Evolutionary conservation across 768 basidiomycete species (phyloP), one percentile per base, ranked within the genome.

Genomic region (Mycena pura): DNA sequence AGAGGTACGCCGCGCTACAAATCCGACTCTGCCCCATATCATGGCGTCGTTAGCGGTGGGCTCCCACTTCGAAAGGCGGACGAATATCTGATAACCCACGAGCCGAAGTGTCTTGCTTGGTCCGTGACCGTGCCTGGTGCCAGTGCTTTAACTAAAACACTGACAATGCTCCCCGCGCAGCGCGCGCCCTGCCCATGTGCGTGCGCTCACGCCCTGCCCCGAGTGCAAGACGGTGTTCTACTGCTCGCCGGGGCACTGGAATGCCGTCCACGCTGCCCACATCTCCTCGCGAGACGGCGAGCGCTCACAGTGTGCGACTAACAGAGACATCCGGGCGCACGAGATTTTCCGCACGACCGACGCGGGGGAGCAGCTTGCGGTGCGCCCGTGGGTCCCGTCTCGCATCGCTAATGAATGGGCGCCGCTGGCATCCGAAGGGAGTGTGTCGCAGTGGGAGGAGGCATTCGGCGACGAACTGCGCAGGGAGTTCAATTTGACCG

Each of bases 311-410:
- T 75, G 72, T 57, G 63, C 66, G 22, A 65, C 73, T 39, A 71
- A 74, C 41, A 34, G 63, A 13, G 66, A 73, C 32, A 51, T 72
- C 15, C 50, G 48, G 17, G 40, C 28, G 28, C 65, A 74, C 32
- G 15, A 68, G 24, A 44, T 19, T n/a, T 64, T 71, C 38, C 46
- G 29, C 17, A 27, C 25, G 0, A 39, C 29, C 8, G 51, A 62
- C 40, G 40, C 45, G 21, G 57, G 14, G 4, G 14, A 31, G 34
- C 44, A 52, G 29, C 28, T 51, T 29, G 15, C 19, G 6, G 41
- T 46, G 9, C 71, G 67, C 3, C 46, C 58, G 22, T 78, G 75
- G 74, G 73, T 71, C 5, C 74, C 77, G 2, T 70, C 73, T 22
- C 69, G 75, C 9, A 62, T 70, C 8, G 57, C 69, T 52, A 3